Base-by-base conservation (phyloP, 1,139 yeast genomes). In the Diutina pseudorugosa region DNA sequence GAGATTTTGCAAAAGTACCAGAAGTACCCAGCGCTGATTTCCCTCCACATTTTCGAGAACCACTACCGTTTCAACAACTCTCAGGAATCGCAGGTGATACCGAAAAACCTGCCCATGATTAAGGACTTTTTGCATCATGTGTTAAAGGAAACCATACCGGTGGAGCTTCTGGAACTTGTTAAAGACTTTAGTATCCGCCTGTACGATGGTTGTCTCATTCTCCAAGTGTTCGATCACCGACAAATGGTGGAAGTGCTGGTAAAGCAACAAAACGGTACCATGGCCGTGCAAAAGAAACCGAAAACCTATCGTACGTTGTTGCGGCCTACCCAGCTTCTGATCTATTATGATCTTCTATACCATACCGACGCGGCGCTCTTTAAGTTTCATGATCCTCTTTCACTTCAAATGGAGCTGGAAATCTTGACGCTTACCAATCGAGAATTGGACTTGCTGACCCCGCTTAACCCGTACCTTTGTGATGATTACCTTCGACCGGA, bases 151-250 rank as follows among this genome's bases (percentile, higher is more conserved):
- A 83, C 83, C 60, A 88, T 93, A 16, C 97, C 97, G 0, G 85
- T 89, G 47, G 91, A 94, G 19, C 82, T 93, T 64, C 82, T 91
- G 60, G 98, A 91, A 66, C 86, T 91, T 19, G 75, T 91, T 54
- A 82, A 88, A 60, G 98, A 91, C 64, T 87, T 93, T 50, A 84
- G 91, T 16, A 79, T 91, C 33, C 79, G 81, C 55, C 78, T 88
- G 52, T 91, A 88, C 64, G 97, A 91, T 65, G 97, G 98, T 0
- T 88, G 95, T 62, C 71, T 91, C 47, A 87, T 93, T 19, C 67
- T 93, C 52, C 89, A 88, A 61, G 85, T 93, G 18, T 80, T 79
- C 57, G 98, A 93, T 64, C 96, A 90, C 65, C 60, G 78, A 48
- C 64, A 70, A 53, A 40, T 41, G 45, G 45, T 33, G 5, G 50